Conservation (phyloP, 352 stramenopile genomes). For the Blastocystis sp. region DNA sequence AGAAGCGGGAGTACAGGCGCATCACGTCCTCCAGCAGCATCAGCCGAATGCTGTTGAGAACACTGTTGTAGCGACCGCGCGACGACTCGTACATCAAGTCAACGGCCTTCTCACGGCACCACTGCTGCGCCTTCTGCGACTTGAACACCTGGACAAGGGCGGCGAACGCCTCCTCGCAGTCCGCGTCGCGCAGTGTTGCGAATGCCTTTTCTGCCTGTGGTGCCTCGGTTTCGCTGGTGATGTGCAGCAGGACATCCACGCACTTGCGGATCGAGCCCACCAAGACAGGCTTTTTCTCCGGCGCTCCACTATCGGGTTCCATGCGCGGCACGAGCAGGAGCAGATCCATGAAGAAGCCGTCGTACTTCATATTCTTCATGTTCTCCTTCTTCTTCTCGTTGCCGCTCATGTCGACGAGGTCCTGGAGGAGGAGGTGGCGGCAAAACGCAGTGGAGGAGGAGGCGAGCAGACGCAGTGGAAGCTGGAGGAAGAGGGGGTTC, state of each 20-base stretch:
- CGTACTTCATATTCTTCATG: constrained; percentile 39
- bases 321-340: background rate
- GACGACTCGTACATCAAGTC: constrained; percentile 9
- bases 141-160: constrained; percentile 19
- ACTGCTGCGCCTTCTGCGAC: background rate
- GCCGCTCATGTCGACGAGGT: background rate
- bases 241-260: background rate
- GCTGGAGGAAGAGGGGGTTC: constrained; percentile 1
- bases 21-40: constrained; percentile 28
- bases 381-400: constrained; percentile 41
- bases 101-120: background rate
- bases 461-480: background rate
- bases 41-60: constrained; percentile 14
- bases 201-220: background rate
- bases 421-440: background rate
- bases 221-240: background rate
- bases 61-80: constrained; percentile 4
- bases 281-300: background rate
- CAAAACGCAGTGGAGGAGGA: background rate
- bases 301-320: background rate
- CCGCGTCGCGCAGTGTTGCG: background rate
- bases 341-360: constrained; percentile 13
- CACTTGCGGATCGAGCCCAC: background rate
- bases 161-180: constrained; percentile 8
- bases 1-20: background rate